phyloP scores from a whole-genome alignment of 805 yeast species.

The Suhomyces tanzawaensis region DNA sequence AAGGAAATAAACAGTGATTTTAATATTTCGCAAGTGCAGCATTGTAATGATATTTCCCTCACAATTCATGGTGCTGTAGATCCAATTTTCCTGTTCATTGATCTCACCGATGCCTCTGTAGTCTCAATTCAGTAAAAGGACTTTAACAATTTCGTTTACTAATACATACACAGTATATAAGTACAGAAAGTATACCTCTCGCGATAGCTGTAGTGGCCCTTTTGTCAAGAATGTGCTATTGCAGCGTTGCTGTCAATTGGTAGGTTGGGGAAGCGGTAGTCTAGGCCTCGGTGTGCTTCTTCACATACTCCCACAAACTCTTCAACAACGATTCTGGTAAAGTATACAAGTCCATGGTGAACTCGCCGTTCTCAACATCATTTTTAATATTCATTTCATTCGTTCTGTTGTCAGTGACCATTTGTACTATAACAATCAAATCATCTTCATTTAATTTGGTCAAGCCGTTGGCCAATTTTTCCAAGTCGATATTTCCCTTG shows the following conservation, averaged over 20 bases:
- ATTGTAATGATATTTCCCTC: too few relatives aligned
- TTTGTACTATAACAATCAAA: slow-evolving; percentile 89
- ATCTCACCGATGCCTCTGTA: too few relatives aligned
- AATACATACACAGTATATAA: slow-evolving; percentile 3
- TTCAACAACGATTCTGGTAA: slow-evolving; percentile 87
- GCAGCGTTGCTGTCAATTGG: background rate
- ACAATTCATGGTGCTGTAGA: too few relatives aligned
- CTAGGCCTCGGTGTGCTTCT: slow-evolving; percentile 53
- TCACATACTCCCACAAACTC: slow-evolving; percentile 92
- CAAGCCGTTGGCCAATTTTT: slow-evolving; percentile 83
- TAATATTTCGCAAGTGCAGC: too few relatives aligned
- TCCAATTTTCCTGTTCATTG: too few relatives aligned
- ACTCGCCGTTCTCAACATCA: slow-evolving; percentile 95
- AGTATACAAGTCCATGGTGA: slow-evolving; percentile 92
- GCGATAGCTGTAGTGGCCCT: background rate
- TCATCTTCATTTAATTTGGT: slow-evolving; percentile 91
- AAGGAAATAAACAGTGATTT: too few relatives aligned
- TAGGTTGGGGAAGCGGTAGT: background rate
- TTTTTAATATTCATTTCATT: slow-evolving; percentile 94
- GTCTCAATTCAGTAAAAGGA: background rate
- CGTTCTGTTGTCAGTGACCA: slow-evolving; percentile 95
- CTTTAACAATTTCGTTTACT: background rate
- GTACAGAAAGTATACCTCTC: background rate
- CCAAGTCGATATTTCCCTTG: slow-evolving; percentile 82
- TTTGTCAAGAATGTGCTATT: too few relatives aligned